phyloP scores from a whole-genome alignment of 2,329 filamentous ascomycete genomes.

The Phialocephala sp. region DNA sequence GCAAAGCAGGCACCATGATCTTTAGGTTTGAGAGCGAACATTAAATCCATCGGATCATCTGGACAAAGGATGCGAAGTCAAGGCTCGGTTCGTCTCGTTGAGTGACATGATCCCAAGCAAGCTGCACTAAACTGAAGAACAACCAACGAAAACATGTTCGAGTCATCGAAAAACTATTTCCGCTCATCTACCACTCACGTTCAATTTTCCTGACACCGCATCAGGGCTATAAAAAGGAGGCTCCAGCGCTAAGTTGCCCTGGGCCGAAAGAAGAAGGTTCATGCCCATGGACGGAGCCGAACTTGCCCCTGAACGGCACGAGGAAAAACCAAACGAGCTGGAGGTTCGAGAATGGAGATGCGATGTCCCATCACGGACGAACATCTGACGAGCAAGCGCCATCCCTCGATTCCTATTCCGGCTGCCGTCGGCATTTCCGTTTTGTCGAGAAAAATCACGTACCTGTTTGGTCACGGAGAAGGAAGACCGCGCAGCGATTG shows the following conservation, averaged over 20 bases:
- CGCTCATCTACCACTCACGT: not conserved
- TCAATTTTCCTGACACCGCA: not conserved
- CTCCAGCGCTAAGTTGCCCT: not conserved
- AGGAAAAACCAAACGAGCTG: not conserved
- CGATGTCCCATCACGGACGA: not conserved
- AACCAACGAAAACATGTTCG: not conserved
- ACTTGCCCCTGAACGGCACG: not conserved
- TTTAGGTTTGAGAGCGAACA: not conserved
- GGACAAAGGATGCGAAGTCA: not conserved
- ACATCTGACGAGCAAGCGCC: not conserved
- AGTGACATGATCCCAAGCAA: not conserved
- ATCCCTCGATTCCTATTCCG: not conserved
- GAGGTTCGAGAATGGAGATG: not conserved
- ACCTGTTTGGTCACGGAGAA: slow-evolving; percentile 2
- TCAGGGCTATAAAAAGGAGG: not conserved
- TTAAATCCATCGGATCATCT: not conserved
- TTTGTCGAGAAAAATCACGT: not conserved
- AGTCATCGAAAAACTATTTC: not conserved
- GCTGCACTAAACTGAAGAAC: not conserved
- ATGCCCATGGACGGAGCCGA: not conserved
- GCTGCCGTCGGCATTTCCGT: not conserved
- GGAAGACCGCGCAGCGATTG: not conserved
- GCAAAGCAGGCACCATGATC: not conserved
- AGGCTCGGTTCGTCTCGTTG: not conserved
- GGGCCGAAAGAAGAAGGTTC: slow-evolving; percentile 6